Conservation (phyloP, 1,139 yeast genomes). For the Diutina sp. region DNA sequence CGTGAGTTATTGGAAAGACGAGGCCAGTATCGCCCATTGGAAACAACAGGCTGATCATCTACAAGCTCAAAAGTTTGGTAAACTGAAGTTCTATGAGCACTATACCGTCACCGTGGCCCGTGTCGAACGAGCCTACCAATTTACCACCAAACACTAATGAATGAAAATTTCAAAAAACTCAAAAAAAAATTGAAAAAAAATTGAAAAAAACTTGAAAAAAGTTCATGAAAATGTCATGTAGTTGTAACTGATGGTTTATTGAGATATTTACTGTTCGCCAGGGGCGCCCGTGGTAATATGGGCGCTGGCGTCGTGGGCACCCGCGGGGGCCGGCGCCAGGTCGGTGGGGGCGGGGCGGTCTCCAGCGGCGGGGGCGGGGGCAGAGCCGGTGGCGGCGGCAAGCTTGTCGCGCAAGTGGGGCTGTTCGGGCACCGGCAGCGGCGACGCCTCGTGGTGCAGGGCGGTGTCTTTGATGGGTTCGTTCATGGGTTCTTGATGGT, state of each 20-base stretch:
- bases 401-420: not conserved
- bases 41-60: not conserved
- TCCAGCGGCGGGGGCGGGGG: not conserved
- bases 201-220: no score
- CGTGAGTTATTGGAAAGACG: not conserved
- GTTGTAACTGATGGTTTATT: no score
- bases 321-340: not conserved
- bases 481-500: not conserved
- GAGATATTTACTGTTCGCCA: not conserved
- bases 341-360: not conserved
- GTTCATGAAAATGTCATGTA: no score
- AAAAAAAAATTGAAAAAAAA: no score
- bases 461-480: not conserved
- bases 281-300: not conserved
- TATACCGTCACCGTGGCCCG: not conserved
- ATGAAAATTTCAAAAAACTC: not conserved
- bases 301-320: not conserved
- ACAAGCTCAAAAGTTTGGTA: not conserved
- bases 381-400: not conserved
- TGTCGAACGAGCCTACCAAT: not conserved
- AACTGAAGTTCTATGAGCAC: not conserved
- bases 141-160: not conserved
- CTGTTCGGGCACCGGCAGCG: not conserved
- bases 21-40: not conserved
- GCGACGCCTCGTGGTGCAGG: not conserved